phyloP scores from a whole-genome alignment of 768 basidiomycete genomes.

The Tephrocybe sp. region DNA sequence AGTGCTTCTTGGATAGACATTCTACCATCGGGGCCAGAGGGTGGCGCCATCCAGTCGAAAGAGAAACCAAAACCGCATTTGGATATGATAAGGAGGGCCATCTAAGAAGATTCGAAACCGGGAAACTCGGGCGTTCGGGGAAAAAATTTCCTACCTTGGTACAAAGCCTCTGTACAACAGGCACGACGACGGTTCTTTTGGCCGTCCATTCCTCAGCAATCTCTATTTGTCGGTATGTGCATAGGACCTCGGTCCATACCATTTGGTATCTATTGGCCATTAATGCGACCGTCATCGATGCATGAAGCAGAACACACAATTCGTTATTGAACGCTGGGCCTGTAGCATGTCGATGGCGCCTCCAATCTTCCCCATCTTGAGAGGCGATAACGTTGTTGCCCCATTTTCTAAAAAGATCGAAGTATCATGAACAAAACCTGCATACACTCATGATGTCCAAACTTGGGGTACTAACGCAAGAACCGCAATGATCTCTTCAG shows the following conservation, averaged over 20 bases:
- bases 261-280: constrained; percentile 26
- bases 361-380: neutral
- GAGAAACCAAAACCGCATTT: constrained; percentile 45
- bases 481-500: constrained; percentile 10
- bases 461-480: neutral
- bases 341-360: neutral
- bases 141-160: too few species aligned
- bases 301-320: neutral
- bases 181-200: constrained; percentile 14
- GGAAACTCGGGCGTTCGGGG: too few species aligned
- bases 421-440: too few species aligned
- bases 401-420: constrained; percentile 38
- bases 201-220: constrained; percentile 22
- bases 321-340: neutral
- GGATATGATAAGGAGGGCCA: constrained; percentile 40
- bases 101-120: too few species aligned
- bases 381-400: constrained; percentile 43
- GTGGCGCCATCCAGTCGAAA: constrained; percentile 37
- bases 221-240: constrained; percentile 31
- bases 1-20: constrained; percentile 38
- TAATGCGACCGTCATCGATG: too few species aligned
- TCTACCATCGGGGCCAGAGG: constrained; percentile 29
- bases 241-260: constrained; percentile 31
- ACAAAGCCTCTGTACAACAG: constrained; percentile 1
- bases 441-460: too few species aligned